Evolutionary conservation across 1,284 basidiomycete species (phyloP).

Genomic region (Entoloma clypeatum): DNA sequence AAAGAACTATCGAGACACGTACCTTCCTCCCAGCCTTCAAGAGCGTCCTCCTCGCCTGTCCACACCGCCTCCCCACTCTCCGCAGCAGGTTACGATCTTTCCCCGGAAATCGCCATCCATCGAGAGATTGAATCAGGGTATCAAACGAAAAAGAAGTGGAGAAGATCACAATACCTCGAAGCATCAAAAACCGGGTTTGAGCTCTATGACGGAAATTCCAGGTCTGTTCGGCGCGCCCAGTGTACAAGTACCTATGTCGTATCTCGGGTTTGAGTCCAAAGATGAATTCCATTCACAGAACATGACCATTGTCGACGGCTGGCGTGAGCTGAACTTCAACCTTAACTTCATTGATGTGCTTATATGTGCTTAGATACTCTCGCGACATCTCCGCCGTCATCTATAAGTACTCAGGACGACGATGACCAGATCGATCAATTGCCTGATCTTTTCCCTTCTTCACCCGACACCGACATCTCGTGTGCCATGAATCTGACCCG

Average conservation of each 20-base stretch:
- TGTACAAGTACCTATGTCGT: slow-evolving; percentile 20
- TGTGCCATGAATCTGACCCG: slow-evolving; percentile 30
- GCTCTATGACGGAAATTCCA: slow-evolving; percentile 28
- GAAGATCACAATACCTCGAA: neutral
- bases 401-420: slow-evolving; percentile 12
- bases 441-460: slow-evolving; percentile 36
- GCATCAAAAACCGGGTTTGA: slow-evolving; percentile 8
- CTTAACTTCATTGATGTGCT: slow-evolving; percentile 7
- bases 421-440: slow-evolving; percentile 47
- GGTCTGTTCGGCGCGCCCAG: slow-evolving; percentile 20
- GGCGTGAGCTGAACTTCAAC: slow-evolving; percentile 39
- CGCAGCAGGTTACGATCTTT: slow-evolving; percentile 41
- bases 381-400: slow-evolving; percentile 26
- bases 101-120: slow-evolving; percentile 29
- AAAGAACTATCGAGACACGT: slow-evolving; percentile 14
- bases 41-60: slow-evolving; percentile 1
- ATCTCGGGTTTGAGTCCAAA: slow-evolving; percentile 27
- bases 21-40: slow-evolving; percentile 14
- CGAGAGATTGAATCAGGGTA: slow-evolving; percentile 4
- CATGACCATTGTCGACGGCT: slow-evolving; percentile 55
- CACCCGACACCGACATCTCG: slow-evolving; percentile 32
- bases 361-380: slow-evolving; percentile 21
- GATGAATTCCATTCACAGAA: slow-evolving; percentile 34
- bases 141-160: neutral
- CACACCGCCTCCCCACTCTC: slow-evolving; percentile 15